Base-by-base conservation (phyloP, 148 eudicot genomes). In the Pharnaceum exiguum region DNA sequence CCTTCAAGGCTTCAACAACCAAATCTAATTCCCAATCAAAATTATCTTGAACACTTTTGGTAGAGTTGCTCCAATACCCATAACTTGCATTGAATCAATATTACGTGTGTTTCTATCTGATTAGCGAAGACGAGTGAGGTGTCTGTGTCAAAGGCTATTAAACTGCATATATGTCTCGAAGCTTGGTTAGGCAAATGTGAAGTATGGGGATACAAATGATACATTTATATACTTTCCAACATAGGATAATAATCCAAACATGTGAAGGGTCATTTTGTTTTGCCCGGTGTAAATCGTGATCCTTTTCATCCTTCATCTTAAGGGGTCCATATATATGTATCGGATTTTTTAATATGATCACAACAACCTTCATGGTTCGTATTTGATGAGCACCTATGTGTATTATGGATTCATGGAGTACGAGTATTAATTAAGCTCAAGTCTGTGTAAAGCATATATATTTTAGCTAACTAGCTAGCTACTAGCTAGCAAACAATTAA, bases 271-370 rank as follows among this genome's bases (percentile, higher is more conserved):
- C 47, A 9, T 25, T 49, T 64, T 44, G 47, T 10, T 33, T 46
- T 36, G 46, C 46, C 36, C 50, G 55, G 16, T 55, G 28, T 47
- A n/a, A n/a, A n/a, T n/a, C n/a, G 13, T 27, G 1, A 37, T 46
- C 43, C 36, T 39, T 36, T 19, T 63, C 51, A 17, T 22, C 12
- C 52, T 26, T 5, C 36, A 27, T 46, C 45, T 27, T 1, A 26
- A 16, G 2, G 19, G 48, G 16, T 4, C 43, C 56, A 40, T 43
- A 25, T 37, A 27, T 36, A 17, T 27, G 44, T n/a, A n/a, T n/a
- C n/a, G n/a, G n/a, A n/a, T 43, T 56, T 45, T 47, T 13, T 16
- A 33, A 65, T 25, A 35, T 65, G 69, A 55, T 19, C 56, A 31
- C 13, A 30, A 13, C 53, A 49, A 49, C 19, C 15, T n/a, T n/a